Evolutionary conservation across 169 alveolate species (phyloP), one percentile per base, ranked within the genome.

Genomic region (Eimeria sp.): DNA sequence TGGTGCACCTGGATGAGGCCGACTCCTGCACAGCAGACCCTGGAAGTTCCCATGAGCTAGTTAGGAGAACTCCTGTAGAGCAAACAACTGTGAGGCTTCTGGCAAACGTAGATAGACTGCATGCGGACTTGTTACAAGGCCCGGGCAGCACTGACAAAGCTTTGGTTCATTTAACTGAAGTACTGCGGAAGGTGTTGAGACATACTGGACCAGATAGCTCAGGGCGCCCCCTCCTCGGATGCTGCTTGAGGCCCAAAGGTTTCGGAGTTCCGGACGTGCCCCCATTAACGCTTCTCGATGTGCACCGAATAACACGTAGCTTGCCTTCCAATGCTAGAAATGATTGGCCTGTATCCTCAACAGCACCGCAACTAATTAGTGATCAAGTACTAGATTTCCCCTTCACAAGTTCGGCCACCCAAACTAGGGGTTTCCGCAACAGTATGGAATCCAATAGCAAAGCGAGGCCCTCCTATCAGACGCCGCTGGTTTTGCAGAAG

Each of bases 231-330:
- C 37, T 60, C n/a, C 82, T 37, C 30, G 93, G 83, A 60, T 40
- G 93, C 23, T 64, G 93, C 82, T 46, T 87, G 37, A 87, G 83
- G 64, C 93, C 93, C 33, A 11, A 33, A 18, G 93, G 82, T 43
- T 87, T 64, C 54, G 82, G 68, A 43, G 33, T 14, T 43, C 83
- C 78, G 25, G 83, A 64, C 2, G 27, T 64, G 58, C 33, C 46
- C 23, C 93, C 68, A 23, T 46, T 60, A 64, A 87, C 93, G 33
- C 82, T 87, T 27, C 82, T 64, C 49, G 93, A 87, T 64, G 80
- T 16, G n/a, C 90, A 83, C 33, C 54, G 68, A 33, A 58, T 83
- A 30, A 14, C 77, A 6, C 52, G 58, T 27, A 83, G 66, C 90
- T 25, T 83, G 66, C 49, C 62, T 1, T 46, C 16, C 88, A 83